These are phyloP conservation scores for Wickerhamomyces bovis DNA, from an alignment of 805 yeast genomes.

Conservation along the genomic window DNA sequence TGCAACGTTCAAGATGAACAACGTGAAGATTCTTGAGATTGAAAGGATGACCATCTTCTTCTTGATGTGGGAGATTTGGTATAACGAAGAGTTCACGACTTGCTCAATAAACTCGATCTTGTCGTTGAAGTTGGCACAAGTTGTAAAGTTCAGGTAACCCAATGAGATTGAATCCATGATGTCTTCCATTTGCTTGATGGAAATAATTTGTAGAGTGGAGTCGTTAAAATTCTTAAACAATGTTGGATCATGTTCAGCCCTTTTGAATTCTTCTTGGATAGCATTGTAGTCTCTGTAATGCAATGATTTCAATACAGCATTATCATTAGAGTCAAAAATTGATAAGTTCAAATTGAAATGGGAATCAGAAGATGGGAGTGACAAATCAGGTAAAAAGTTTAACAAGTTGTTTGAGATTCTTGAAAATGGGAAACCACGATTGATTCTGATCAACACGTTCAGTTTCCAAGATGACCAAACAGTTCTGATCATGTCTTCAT, in stretches of 20 bases:
- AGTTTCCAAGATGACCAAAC: conserved; percentile 36
- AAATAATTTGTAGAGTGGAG: conserved; percentile 25
- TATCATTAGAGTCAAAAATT: conserved; percentile 15
- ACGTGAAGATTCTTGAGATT: conserved; percentile 28
- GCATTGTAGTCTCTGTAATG: conserved; percentile 15
- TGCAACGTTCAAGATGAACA: conserved; percentile 27
- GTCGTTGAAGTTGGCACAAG: conserved; percentile 21
- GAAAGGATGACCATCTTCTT: conserved; percentile 30
- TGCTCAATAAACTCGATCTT: conserved; percentile 21
- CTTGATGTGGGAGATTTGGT: conserved; percentile 21
- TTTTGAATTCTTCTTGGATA: conserved; percentile 11
- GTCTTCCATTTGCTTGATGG: conserved; percentile 28
- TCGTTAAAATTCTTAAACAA: conserved; percentile 17
- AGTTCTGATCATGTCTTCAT: conserved; percentile 29
- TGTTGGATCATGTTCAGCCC: conserved; percentile 4
- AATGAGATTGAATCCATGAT: conserved; percentile 28
- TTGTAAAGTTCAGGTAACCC: conserved; percentile 21
- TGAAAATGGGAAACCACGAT: conserved; percentile 32
- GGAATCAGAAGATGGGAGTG: conserved; percentile 28
- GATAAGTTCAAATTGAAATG: conserved; percentile 17
- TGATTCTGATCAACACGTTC: conserved; percentile 28
- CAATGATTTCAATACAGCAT: conserved; percentile 7
- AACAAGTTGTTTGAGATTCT: conserved; percentile 15
- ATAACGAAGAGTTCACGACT: conserved; percentile 13
- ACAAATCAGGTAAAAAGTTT: conserved; percentile 27